Percentiles rank a stretch among this genome's conserved stretches.
phyloP scores from a whole-genome alignment of 2,329 filamentous ascomycete species.

The Trichophyton mentagrophytes region DNA sequence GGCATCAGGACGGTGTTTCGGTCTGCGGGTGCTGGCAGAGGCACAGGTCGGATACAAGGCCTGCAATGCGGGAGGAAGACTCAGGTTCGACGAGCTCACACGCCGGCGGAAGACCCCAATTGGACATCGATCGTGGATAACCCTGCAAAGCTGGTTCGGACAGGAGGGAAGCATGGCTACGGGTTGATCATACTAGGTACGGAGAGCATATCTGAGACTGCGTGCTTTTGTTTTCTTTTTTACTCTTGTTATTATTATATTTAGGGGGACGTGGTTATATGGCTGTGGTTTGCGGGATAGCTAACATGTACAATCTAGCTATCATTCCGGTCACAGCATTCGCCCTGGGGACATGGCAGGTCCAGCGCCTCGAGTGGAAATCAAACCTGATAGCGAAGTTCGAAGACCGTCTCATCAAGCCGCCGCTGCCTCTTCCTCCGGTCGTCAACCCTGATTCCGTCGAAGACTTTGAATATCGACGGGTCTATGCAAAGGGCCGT shows the following conservation, averaged over 20 bases:
- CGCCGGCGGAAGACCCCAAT: conserved; percentile 57
- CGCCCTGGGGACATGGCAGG: conserved; percentile 83
- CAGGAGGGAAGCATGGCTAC: conserved; percentile 60
- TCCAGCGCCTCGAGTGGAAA: conserved; percentile 87
- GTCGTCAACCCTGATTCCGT: conserved; percentile 69
- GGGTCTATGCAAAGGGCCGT: conserved; percentile 60
- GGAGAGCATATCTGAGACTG: neutral
- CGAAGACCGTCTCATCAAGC: conserved; percentile 78
- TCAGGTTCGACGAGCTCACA: conserved; percentile 28
- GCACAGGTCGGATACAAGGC: conserved; percentile 15
- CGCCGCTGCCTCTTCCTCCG: conserved; percentile 74
- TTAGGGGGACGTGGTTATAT: neutral
- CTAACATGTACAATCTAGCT: conserved; percentile 31
- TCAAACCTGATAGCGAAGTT: conserved; percentile 79
- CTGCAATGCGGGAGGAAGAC: conserved; percentile 26
- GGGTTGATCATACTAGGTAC: conserved; percentile 68
- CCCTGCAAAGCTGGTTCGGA: conserved; percentile 65
- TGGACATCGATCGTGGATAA: conserved; percentile 82
- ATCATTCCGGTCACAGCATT: conserved; percentile 89
- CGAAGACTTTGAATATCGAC: conserved; percentile 80
- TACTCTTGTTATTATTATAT: conserved; percentile 6
- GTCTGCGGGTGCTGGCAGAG: neutral
- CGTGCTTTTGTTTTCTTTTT: neutral
- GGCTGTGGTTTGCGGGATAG: neutral
- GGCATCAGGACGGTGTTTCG: neutral